phyloP scores from a whole-genome alignment of 352 stramenopile species.

The Globisporangium polare region DNA sequence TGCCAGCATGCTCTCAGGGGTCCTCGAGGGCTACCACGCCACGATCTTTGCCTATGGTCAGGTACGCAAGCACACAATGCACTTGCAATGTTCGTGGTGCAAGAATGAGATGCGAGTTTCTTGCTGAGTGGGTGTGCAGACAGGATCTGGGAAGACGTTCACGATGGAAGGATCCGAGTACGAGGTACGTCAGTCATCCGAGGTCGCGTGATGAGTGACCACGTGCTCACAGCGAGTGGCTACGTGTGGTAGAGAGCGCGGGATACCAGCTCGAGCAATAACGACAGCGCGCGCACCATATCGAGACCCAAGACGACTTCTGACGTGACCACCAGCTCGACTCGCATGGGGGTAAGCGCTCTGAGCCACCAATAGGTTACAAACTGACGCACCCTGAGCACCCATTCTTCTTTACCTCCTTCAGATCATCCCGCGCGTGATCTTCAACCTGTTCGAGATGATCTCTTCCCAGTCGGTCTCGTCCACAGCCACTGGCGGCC shows the following conservation, averaged over 20 bases:
- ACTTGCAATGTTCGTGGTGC: neutral
- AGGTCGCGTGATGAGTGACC: neutral
- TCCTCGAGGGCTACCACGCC: conserved; percentile 39
- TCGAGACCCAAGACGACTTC: conserved; percentile 15
- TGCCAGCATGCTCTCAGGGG: conserved; percentile 26
- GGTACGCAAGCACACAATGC: conserved; percentile 9
- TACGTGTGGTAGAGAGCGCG: conserved; percentile 3
- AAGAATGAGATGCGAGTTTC: neutral
- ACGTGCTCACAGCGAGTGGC: neutral
- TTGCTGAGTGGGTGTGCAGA: conserved; percentile 17
- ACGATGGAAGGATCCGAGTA: conserved; percentile 64
- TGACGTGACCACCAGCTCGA: conserved; percentile 11
- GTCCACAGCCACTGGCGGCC: neutral
- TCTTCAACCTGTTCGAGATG: conserved; percentile 37
- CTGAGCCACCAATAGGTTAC: neutral
- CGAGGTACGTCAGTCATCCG: conserved; percentile 20
- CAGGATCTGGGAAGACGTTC: conserved; percentile 56
- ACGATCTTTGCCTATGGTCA: conserved; percentile 60
- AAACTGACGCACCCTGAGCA: neutral
- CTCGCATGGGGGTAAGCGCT: conserved; percentile 30
- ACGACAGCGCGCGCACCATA: conserved; percentile 11
- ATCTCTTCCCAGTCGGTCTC: conserved; percentile 17
- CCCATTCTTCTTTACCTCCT: neutral
- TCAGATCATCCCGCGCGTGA: conserved; percentile 47
- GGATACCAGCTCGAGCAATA: neutral